Conservation (phyloP, 176 grass and related monocot genomes). For the Bromus sterilis region DNA sequence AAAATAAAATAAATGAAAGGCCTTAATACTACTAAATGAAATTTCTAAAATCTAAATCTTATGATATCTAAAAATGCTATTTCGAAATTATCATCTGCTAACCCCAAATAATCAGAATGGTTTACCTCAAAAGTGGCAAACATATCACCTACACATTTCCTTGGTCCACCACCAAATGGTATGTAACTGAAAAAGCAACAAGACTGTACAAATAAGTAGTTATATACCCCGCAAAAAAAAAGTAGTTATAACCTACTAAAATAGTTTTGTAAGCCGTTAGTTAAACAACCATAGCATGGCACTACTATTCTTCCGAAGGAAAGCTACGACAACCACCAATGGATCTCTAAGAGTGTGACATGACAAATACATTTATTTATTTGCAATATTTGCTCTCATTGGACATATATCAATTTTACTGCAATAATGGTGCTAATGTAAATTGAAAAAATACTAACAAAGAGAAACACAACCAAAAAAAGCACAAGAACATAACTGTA, state of each 20-base stretch:
- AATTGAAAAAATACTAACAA: not conserved
- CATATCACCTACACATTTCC: slow-evolving; percentile 97
- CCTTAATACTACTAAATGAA: not conserved
- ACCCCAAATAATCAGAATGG: not conserved
- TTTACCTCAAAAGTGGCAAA: slow-evolving; percentile 99
- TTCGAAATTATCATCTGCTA: not conserved
- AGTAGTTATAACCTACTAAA: slow-evolving; percentile 2
- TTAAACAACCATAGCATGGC: not conserved
- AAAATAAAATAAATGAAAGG: not conserved
- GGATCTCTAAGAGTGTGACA: not conserved
- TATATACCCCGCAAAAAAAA: too few species aligned
- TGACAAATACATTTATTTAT: not conserved
- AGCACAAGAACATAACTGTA: not conserved
- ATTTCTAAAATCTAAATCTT: not conserved
- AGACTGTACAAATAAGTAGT: not conserved
- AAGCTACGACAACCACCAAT: not conserved
- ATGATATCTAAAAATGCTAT: not conserved
- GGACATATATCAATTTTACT: not conserved
- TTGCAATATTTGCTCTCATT: not conserved
- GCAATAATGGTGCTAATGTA: not conserved
- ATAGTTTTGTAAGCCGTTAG: not conserved
- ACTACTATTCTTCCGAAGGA: not conserved
- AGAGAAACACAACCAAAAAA: not conserved
- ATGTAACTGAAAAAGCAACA: slow-evolving; percentile 80
- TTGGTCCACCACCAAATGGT: slow-evolving; percentile 92